phyloP scores from a whole-genome alignment of 1,284 basidiomycete species.

The Grifola frondosa region DNA sequence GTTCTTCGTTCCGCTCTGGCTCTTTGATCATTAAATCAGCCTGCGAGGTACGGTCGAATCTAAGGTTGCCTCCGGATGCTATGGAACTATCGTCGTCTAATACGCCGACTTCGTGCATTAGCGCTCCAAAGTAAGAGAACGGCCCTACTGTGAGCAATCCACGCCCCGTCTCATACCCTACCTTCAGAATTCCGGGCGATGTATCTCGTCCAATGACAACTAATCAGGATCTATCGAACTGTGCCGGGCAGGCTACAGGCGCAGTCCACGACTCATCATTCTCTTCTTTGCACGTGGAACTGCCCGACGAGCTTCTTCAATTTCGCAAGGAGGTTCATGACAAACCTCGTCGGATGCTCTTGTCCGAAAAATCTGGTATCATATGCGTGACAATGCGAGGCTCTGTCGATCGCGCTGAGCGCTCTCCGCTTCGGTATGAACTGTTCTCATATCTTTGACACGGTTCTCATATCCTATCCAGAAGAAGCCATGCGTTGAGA shows the following conservation, averaged over 20 bases:
- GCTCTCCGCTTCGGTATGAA: conserved; percentile 5
- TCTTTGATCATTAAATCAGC: not conserved
- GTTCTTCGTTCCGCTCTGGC: conserved; percentile 1
- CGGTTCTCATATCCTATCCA: conserved; percentile 4
- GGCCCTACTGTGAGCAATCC: no score
- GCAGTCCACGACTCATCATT: not conserved
- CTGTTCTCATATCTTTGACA: not conserved
- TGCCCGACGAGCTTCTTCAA: conserved; percentile 5
- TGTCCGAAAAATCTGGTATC: conserved; percentile 13
- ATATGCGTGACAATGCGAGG: conserved; percentile 39
- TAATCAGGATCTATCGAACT: no score
- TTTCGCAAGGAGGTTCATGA: conserved; percentile 33
- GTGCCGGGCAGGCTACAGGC: not conserved
- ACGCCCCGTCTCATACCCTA: no score
- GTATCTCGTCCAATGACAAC: no score
- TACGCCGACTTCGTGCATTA: no score
- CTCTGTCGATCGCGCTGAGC: conserved; percentile 31
- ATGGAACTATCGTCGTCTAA: no score
- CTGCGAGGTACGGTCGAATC: not conserved
- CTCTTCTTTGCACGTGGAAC: not conserved
- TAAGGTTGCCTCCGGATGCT: not conserved
- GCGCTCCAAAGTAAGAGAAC: no score
- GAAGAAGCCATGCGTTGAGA: conserved; percentile 4
- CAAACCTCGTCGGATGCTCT: conserved; percentile 42
- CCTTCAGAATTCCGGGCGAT: no score